Base-by-base conservation (phyloP, 306 rosid genomes). In the Begonia loranthoides region DNA sequence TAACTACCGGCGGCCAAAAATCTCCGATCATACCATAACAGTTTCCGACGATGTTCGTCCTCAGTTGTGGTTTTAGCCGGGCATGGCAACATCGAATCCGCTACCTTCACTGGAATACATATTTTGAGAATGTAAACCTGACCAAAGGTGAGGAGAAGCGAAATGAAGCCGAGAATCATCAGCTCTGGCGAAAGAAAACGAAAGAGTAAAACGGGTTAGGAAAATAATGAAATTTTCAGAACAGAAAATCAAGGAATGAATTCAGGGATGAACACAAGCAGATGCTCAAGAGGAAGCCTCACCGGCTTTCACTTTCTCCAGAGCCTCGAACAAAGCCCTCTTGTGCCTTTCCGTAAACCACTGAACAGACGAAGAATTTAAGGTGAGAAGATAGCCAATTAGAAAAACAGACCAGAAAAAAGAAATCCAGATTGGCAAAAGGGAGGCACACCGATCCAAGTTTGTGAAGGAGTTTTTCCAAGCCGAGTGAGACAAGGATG, bases 91-190 rank as follows among this genome's bases (percentile, higher is more conserved):
- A 90, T 54, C 44, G 55, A 70, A 66, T 86, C 63, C 49, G 82
- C 83, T 39, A 59, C 49, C 40, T 60, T 60, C 4, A 10, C 5
- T 9, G 99, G 77, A 54, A 90, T 67, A 55, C 99, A 90, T 55
- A 90, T 74, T 78, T 41, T 70, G 57, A 81, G 67, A 54, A 90
- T 82, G 73, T 72, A 90, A n/a, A 28, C 70, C 65, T 90, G 99
- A 5, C 92, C 76, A 48, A 90, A 90, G 19, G 94, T 90, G 71
- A 90, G 61, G 58, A 90, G 72, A 28, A 90, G 67, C 3, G 99
- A 90, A 62, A 90, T 72, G 79, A 90, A 90, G 46, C 99, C 99
- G 17, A 90, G 64, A 72, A 90, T 60, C 99, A 90, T 90, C 86
- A 90, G 47, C 76, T 90, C 99, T 90, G 95, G 76, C 71, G 11